A percentile compares a stretch with the other conserved stretches of the same genome.
Conservation (phyloP, 495 filamentous ascomycete genomes). For the Neurospora sp. region DNA sequence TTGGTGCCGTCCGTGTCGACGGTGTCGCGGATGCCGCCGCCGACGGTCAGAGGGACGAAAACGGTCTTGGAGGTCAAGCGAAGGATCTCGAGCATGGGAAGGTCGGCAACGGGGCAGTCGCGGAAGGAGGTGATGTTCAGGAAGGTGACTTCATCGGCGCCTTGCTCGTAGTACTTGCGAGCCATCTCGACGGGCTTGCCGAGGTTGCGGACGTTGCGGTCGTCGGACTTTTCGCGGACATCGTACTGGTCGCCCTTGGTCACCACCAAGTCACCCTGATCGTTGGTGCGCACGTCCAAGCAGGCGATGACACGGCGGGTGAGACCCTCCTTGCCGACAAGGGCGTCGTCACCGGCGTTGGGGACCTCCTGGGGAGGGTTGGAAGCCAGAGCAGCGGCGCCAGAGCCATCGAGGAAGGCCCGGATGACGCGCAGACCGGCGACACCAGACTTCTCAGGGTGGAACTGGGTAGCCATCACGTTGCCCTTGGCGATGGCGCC, state of each 20-base stretch:
- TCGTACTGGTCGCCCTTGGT: slow-evolving; percentile 99
- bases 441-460: slow-evolving; percentile 91
- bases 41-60: slow-evolving; percentile 95
- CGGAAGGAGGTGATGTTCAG: slow-evolving; percentile 97
- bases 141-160: slow-evolving; percentile 93
- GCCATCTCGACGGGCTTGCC: slow-evolving; percentile 97
- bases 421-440: slow-evolving; percentile 76
- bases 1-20: slow-evolving; percentile 82
- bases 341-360: background rate
- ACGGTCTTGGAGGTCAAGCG: slow-evolving; percentile 79
- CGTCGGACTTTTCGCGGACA: slow-evolving; percentile 83
- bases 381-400: slow-evolving; percentile 29
- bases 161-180: slow-evolving; percentile 87
- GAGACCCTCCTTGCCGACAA: slow-evolving; percentile 47
- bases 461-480: slow-evolving; percentile 88
- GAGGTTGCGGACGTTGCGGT: slow-evolving; percentile 76
- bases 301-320: slow-evolving; percentile 90
- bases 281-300: slow-evolving; percentile 93
- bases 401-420: slow-evolving; percentile 68
- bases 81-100: slow-evolving; percentile 93
- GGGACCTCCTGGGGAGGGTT: slow-evolving; percentile 6
- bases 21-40: slow-evolving; percentile 87
- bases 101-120: slow-evolving; percentile 81
- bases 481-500: slow-evolving; percentile 79
- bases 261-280: slow-evolving; percentile 88